Conservation (phyloP, 441 rosid species). For the Jatropha multifida region DNA sequence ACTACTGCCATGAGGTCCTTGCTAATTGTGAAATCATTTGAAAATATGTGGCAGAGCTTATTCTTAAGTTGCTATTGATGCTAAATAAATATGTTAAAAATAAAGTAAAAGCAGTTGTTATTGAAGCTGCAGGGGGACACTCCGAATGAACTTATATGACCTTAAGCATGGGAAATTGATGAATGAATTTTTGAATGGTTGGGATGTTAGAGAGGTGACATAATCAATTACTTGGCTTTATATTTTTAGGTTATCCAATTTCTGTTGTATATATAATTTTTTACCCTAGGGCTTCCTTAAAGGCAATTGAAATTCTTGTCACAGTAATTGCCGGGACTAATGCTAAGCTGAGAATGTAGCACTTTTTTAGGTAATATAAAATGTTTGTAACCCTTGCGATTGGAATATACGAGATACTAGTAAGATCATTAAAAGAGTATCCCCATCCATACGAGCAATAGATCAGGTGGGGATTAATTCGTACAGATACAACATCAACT, state of each 20-base stretch:
- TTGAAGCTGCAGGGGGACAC: neutral
- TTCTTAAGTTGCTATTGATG: neutral
- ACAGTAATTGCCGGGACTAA: too few species aligned
- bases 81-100: too few species aligned
- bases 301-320: neutral
- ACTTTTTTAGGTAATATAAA: neutral
- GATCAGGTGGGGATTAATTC: too few species aligned
- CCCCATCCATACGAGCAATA: neutral
- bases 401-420: neutral
- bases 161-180: neutral
- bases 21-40: neutral
- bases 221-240: neutral
- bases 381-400: neutral
- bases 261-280: neutral
- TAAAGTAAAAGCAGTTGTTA: neutral
- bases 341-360: too few species aligned
- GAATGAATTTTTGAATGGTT: neutral
- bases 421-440: neutral
- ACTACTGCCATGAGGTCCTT: neutral
- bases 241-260: neutral
- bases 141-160: neutral
- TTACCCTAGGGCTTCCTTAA: neutral
- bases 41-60: neutral
- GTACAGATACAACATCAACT: neutral
- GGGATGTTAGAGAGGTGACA: neutral